Conservation (phyloP, 2,329 filamentous ascomycete species). For the Hymenoscyphus salicellus region DNA sequence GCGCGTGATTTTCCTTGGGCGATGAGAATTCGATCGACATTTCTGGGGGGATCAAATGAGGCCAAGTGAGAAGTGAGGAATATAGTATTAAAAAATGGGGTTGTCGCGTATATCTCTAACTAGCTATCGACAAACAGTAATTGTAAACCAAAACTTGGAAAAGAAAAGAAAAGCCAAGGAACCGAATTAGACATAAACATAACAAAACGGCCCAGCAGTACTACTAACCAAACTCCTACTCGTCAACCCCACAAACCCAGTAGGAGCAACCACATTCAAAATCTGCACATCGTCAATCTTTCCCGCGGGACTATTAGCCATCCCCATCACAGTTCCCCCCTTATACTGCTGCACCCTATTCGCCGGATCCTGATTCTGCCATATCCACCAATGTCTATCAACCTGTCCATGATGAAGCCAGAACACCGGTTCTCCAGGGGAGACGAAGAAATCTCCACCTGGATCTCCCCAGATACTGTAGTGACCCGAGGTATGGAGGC, state of each 20-base stretch:
- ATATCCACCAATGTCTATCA: constrained; percentile 23
- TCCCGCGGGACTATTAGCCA: constrained; percentile 15
- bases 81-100: background rate
- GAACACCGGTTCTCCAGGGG: constrained; percentile 9
- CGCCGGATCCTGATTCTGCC: constrained; percentile 21
- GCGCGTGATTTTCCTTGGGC: background rate
- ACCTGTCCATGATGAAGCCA: constrained; percentile 18
- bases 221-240: constrained; percentile 18
- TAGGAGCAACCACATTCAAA: constrained; percentile 14
- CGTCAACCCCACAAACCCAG: background rate
- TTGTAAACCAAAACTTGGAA: too few species aligned
- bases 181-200: constrained; percentile 16
- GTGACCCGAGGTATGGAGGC: constrained; percentile 11
- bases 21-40: background rate
- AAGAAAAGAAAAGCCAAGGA: background rate
- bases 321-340: constrained; percentile 19
- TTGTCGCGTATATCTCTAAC: too few species aligned
- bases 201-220: constrained; percentile 20
- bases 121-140: too few species aligned
- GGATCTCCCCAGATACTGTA: constrained; percentile 16
- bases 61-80: background rate
- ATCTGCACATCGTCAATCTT: constrained; percentile 20
- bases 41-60: background rate
- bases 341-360: constrained; percentile 19
- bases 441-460: constrained; percentile 14